Evolutionary conservation across 192 early-diverging fungal genomes (phyloP).

Genomic region (Allomyces javanicus): DNA sequence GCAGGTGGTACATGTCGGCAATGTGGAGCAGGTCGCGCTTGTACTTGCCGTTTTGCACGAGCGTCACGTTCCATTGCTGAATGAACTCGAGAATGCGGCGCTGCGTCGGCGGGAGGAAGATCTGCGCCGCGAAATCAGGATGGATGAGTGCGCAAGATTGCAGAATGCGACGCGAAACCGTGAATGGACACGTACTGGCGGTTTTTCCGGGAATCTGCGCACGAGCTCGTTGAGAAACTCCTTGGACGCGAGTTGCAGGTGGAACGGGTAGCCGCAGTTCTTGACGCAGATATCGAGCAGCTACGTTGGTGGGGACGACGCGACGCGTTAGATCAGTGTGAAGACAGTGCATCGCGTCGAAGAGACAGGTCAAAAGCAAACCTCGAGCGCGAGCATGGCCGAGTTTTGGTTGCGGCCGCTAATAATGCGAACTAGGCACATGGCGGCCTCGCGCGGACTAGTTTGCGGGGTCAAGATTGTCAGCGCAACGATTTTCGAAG

Average conservation of each 20-base stretch:
- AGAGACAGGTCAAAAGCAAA: conserved; percentile 12
- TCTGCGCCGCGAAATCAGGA: conserved; percentile 6
- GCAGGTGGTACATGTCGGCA: conserved; percentile 78
- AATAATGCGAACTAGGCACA: conserved; percentile 39
- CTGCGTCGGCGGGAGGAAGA: conserved; percentile 49
- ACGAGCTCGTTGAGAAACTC: conserved; percentile 96
- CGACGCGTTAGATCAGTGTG: not conserved
- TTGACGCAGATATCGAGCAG: conserved; percentile 94
- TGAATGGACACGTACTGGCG: conserved; percentile 31
- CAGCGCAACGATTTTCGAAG: no score
- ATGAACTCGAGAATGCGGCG: conserved; percentile 76
- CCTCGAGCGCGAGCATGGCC: conserved; percentile 42
- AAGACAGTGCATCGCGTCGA: not conserved
- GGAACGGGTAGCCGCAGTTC: conserved; percentile 96
- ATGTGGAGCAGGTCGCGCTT: conserved; percentile 86
- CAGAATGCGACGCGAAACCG: conserved; percentile 11
- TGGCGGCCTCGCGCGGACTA: conserved; percentile 59
- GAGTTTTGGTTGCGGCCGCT: conserved; percentile 36
- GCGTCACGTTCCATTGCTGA: conserved; percentile 81
- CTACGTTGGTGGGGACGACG: conserved; percentile 17
- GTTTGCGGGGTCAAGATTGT: not conserved
- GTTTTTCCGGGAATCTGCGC: conserved; percentile 75
- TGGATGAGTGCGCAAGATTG: not conserved
- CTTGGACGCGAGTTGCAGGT: conserved; percentile 82
- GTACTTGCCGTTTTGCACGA: conserved; percentile 71